phyloP scores from a whole-genome alignment of 1,139 yeast genomes.

The Sugiyamaella japonica region DNA sequence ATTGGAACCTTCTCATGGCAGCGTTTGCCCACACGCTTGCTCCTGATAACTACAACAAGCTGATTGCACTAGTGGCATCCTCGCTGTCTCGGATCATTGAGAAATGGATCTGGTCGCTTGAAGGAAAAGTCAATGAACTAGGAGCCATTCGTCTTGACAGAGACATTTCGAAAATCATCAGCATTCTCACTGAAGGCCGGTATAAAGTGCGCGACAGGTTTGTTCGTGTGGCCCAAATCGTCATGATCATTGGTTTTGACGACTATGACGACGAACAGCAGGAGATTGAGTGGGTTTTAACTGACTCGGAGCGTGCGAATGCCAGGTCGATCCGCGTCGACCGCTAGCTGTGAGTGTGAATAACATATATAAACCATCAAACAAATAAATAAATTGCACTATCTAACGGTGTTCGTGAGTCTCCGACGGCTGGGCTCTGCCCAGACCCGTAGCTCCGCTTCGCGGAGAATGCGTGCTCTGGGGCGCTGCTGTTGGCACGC shows the following conservation, averaged over 20 bases:
- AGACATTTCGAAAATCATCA: slow-evolving; percentile 71
- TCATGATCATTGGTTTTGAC: slow-evolving; percentile 78
- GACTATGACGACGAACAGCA: slow-evolving; percentile 74
- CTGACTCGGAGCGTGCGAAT: slow-evolving; percentile 68
- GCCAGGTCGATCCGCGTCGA: slow-evolving; percentile 43
- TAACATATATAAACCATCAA: no score
- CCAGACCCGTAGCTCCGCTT: no score
- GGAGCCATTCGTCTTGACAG: slow-evolving; percentile 85
- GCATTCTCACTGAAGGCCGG: slow-evolving; percentile 37
- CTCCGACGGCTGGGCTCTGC: no score
- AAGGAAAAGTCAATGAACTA: slow-evolving; percentile 70
- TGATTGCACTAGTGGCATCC: slow-evolving; percentile 57
- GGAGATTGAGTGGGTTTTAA: slow-evolving; percentile 74
- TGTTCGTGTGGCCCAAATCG: slow-evolving; percentile 77
- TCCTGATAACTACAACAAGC: slow-evolving; percentile 49
- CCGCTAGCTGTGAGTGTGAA: slow-evolving; percentile 1
- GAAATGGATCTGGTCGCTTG: slow-evolving; percentile 62
- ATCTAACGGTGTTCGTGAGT: no score
- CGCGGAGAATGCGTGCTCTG: no score
- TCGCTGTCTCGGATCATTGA: slow-evolving; percentile 57
- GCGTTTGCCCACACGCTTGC: slow-evolving; percentile 67
- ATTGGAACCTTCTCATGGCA: slow-evolving; percentile 63
- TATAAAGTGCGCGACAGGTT: slow-evolving; percentile 78
- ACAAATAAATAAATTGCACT: slow-evolving; percentile 5
- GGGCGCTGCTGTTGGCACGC: no score